Percentiles rank a stretch among this genome's conserved stretches.
These are phyloP conservation scores for Incumbomyces delicatus DNA, from an alignment of 2,329 filamentous ascomycete species.

Conservation along the genomic window DNA sequence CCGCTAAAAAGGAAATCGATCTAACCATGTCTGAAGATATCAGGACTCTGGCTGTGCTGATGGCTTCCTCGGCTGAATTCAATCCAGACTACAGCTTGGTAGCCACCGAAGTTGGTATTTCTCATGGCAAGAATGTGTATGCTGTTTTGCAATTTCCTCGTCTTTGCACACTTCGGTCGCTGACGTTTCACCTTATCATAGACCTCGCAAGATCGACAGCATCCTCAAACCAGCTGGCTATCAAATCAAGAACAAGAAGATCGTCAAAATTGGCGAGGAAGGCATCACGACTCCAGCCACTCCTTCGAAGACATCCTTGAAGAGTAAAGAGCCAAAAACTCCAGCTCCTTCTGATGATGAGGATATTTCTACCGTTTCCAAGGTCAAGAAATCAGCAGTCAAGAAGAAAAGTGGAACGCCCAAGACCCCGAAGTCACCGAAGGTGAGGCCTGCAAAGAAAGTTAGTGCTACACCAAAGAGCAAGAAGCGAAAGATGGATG, in stretches of 20 bases:
- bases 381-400: not conserved
- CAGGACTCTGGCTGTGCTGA: conserved; percentile 1
- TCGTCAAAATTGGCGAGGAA: conserved; percentile 3
- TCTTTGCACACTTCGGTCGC: not conserved
- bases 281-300: not conserved
- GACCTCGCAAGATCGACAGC: conserved; percentile 6
- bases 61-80: conserved; percentile 5
- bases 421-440: not conserved
- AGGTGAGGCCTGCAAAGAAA: not conserved
- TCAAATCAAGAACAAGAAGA: conserved; percentile 1
- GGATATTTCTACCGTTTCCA: not conserved
- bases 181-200: not conserved
- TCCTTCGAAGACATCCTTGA: not conserved
- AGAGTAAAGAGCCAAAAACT: not conserved
- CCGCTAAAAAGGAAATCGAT: not conserved
- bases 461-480: not conserved
- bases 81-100: conserved; percentile 1
- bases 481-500: conserved; percentile 2
- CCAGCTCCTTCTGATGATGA: not conserved
- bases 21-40: not conserved
- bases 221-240: conserved; percentile 3
- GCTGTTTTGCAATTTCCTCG: not conserved
- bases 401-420: not conserved
- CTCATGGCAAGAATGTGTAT: conserved; percentile 7
- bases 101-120: not conserved